phyloP scores from a whole-genome alignment of 2,329 filamentous ascomycete species.

The Aspergillus sp. region DNA sequence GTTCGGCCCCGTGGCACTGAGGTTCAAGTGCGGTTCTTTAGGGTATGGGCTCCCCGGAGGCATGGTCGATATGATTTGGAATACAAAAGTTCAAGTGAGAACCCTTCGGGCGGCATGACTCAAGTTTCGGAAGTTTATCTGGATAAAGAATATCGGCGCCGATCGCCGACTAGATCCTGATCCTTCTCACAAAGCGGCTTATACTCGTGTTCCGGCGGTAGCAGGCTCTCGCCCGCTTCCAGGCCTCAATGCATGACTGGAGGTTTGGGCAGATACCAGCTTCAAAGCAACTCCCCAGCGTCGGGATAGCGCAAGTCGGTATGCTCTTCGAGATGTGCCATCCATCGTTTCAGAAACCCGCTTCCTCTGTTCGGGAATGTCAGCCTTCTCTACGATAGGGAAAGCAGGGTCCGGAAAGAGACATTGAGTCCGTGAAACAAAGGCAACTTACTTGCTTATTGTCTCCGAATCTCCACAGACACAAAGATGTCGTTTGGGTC shows the following conservation, averaged over 20 bases:
- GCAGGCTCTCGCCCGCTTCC: background rate
- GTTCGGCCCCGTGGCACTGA: too few species aligned
- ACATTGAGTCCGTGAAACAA: background rate
- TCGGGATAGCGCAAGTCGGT: constrained; percentile 89
- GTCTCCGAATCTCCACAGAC: constrained; percentile 95
- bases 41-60: background rate
- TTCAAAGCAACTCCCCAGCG: constrained; percentile 37
- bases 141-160: background rate
- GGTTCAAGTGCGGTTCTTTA: background rate
- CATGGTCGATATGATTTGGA: background rate
- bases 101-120: background rate
- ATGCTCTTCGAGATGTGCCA: constrained; percentile 84
- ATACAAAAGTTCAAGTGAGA: background rate
- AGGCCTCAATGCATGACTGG: background rate
- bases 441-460: constrained; percentile 70
- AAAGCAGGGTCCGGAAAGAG: background rate
- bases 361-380: constrained; percentile 63
- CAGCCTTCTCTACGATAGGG: background rate
- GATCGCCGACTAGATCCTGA: background rate
- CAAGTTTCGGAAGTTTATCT: background rate
- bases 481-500: constrained; percentile 84
- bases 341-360: constrained; percentile 84
- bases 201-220: background rate
- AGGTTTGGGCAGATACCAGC: background rate
- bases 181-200: background rate